Conservation (phyloP, 768 basidiomycete genomes). For the Artomyces pyxidatus region DNA sequence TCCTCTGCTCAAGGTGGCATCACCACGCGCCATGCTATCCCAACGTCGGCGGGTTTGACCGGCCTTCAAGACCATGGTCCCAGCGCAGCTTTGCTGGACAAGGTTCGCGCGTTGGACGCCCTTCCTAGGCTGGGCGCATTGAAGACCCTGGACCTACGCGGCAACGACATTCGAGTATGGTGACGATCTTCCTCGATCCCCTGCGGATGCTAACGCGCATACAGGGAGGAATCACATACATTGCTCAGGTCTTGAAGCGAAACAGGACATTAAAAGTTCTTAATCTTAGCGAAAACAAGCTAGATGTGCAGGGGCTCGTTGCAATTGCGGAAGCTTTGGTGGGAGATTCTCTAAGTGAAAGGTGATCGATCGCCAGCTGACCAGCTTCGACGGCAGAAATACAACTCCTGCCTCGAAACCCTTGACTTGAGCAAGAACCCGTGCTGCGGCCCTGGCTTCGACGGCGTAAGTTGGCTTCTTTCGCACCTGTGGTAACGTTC, state of each 20-base stretch:
- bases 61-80: slow-evolving; percentile 34
- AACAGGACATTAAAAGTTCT: slow-evolving; percentile 92
- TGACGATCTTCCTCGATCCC: not conserved
- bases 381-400: slow-evolving; percentile 68
- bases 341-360: no score
- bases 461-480: slow-evolving; percentile 82
- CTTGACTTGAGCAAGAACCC: slow-evolving; percentile 91
- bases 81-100: slow-evolving; percentile 74
- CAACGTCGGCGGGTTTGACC: slow-evolving; percentile 12
- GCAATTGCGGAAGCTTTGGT: slow-evolving; percentile 86
- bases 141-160: slow-evolving; percentile 82
- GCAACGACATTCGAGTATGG: slow-evolving; percentile 86
- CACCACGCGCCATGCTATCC: slow-evolving; percentile 34
- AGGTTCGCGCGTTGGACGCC: slow-evolving; percentile 83
- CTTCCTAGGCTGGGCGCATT: slow-evolving; percentile 80
- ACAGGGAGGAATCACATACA: slow-evolving; percentile 73
- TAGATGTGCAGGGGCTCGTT: slow-evolving; percentile 75
- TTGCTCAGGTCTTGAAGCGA: slow-evolving; percentile 92
- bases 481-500: no score
- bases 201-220: not conserved
- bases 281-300: slow-evolving; percentile 90
- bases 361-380: no score
- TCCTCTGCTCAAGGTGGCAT: slow-evolving; percentile 41
- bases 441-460: slow-evolving; percentile 80
- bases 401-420: slow-evolving; percentile 89